phyloP scores from a whole-genome alignment of 1,284 basidiomycete genomes.

The Erythrobasidium hasegawianum region DNA sequence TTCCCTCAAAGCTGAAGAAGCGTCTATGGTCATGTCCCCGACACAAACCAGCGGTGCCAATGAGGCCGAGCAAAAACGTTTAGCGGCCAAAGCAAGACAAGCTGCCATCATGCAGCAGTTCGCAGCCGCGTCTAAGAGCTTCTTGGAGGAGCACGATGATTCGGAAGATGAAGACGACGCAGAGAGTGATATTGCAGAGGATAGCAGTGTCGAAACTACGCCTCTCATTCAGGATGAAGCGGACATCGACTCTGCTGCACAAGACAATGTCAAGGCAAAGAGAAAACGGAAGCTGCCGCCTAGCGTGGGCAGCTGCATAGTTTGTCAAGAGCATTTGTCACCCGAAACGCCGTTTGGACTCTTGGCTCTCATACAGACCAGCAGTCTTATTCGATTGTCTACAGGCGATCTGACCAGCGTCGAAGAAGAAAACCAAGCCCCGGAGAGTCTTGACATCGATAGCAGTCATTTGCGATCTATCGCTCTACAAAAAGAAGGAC shows the following conservation, averaged over 20 bases:
- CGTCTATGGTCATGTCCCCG: neutral
- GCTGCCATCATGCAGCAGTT: constrained; percentile 88
- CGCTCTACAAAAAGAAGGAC: constrained; percentile 33
- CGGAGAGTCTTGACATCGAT: constrained; percentile 63
- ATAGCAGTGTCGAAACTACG: constrained; percentile 48
- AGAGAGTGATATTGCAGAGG: constrained; percentile 57
- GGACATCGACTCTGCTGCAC: constrained; percentile 41
- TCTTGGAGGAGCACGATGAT: constrained; percentile 51
- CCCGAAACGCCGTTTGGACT: constrained; percentile 72
- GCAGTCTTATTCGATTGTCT: constrained; percentile 73
- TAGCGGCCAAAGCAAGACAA: constrained; percentile 76
- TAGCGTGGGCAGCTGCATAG: constrained; percentile 86
- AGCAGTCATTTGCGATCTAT: constrained; percentile 37
- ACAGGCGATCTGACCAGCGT: constrained; percentile 63
- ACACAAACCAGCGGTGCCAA: neutral
- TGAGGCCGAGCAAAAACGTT: constrained; percentile 63
- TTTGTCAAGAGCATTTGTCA: constrained; percentile 92
- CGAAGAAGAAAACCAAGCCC: constrained; percentile 67
- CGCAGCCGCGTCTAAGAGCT: constrained; percentile 81
- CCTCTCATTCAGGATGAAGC: constrained; percentile 50
- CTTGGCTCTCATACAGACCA: constrained; percentile 85
- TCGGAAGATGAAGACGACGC: constrained; percentile 59
- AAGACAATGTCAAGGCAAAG: neutral
- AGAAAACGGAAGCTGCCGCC: constrained; percentile 4
- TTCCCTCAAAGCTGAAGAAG: constrained; percentile 24